These are phyloP conservation scores for Sugiyamaella valdiviana DNA, from an alignment of 805 yeast species.

Conservation along the genomic window DNA sequence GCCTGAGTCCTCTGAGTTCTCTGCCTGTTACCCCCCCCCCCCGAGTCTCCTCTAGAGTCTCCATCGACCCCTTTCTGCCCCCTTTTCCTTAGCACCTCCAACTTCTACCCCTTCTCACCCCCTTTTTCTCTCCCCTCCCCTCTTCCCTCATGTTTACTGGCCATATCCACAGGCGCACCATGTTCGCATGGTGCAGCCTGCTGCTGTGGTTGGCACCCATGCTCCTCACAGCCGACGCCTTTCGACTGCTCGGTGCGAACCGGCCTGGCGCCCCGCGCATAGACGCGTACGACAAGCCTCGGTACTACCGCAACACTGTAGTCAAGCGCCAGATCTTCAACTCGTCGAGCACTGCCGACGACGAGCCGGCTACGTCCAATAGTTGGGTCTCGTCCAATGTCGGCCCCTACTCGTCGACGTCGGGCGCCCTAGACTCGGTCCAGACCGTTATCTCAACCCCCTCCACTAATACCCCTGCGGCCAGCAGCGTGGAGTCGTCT, in stretches of 20 bases:
- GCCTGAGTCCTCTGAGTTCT: too few relatives aligned
- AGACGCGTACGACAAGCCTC: constrained; percentile 13
- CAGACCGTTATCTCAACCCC: background rate
- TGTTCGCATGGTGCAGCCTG: background rate
- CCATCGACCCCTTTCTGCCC: background rate
- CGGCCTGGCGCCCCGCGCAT: background rate
- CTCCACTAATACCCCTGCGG: constrained; percentile 1
- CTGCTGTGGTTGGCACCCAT: background rate
- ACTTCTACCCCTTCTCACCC: background rate
- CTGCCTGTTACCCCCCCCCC: too few relatives aligned
- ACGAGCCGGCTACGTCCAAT: background rate
- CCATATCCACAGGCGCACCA: background rate
- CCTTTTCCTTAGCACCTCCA: background rate
- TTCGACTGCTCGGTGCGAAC: background rate
- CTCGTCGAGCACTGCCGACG: constrained; percentile 7
- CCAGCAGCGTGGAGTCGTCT: background rate
- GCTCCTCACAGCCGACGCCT: background rate
- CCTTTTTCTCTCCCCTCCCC: background rate
- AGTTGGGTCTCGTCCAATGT: background rate
- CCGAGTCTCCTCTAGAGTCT: background rate
- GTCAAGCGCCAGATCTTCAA: constrained; percentile 20
- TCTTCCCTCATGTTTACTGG: background rate
- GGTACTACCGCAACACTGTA: constrained; percentile 12
- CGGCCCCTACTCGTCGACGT: background rate
- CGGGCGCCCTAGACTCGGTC: background rate